These are phyloP conservation scores for Trypanosomatidae sp. DNA, from an alignment of 208 protist species.

Conservation along the genomic window DNA sequence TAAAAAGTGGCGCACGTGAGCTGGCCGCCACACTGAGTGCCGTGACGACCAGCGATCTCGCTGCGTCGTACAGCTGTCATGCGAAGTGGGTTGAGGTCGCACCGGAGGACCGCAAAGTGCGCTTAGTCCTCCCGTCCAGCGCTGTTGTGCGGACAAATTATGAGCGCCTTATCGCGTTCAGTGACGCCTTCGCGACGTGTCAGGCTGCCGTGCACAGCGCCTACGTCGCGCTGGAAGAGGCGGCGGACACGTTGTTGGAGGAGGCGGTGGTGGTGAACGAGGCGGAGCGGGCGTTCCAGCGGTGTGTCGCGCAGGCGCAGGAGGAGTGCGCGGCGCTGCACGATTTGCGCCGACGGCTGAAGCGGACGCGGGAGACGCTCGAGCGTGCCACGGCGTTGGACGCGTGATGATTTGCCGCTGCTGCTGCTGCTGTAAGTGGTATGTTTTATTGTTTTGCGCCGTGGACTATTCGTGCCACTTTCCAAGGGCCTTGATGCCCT, in stretches of 20 bases:
- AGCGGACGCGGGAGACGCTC: constrained; percentile 8
- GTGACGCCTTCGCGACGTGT: constrained; percentile 67
- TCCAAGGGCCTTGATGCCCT: too few relatives aligned
- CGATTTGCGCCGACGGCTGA: constrained; percentile 30
- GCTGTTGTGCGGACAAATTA: constrained; percentile 36
- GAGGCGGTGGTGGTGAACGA: constrained; percentile 49
- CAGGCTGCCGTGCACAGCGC: constrained; percentile 40
- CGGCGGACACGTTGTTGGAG: constrained; percentile 46
- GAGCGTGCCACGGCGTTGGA: too few relatives aligned
- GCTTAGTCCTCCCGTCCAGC: constrained; percentile 22
- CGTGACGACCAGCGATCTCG: constrained; percentile 29
- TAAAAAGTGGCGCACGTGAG: constrained; percentile 22
- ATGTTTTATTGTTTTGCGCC: too few relatives aligned
- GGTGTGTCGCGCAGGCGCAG: constrained; percentile 33
- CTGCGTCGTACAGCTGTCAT: constrained; percentile 34
- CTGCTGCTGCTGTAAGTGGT: too few relatives aligned
- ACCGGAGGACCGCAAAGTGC: constrained; percentile 13
- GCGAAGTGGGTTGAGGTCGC: constrained; percentile 54
- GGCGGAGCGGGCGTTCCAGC: constrained; percentile 46
- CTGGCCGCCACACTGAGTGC: constrained; percentile 29
- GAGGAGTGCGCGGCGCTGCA: constrained; percentile 50
- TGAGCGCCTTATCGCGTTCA: constrained; percentile 37
- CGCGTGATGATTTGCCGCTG: too few relatives aligned
- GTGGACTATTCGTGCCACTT: too few relatives aligned
- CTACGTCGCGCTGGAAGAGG: constrained; percentile 39